Percentiles rank a stretch among this genome's conserved stretches.
Conservation (phyloP, 805 yeast genomes). For the Alloascoidea hylecoeti region DNA sequence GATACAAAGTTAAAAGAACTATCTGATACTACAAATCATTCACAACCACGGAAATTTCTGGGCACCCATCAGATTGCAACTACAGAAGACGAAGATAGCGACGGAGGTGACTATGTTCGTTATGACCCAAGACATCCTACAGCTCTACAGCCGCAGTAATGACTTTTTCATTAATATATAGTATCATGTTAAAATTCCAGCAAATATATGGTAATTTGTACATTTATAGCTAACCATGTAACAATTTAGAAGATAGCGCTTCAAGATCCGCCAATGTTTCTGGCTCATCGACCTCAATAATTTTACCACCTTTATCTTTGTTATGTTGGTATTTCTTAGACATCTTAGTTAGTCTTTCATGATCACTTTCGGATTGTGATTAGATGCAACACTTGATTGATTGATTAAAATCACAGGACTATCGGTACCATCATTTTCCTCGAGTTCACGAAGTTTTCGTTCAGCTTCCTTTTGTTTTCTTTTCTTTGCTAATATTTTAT, state of each 20-base stretch:
- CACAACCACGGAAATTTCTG: too few species aligned
- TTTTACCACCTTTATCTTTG: conserved; percentile 17
- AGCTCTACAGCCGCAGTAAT: too few species aligned
- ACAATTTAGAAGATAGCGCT: conserved; percentile 51
- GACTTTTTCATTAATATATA: too few species aligned
- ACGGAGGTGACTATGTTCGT: neutral
- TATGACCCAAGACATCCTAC: conserved; percentile 1
- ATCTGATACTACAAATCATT: too few species aligned
- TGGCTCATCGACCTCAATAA: conserved; percentile 76
- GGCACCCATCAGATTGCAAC: too few species aligned
- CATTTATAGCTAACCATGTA: too few species aligned
- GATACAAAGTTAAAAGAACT: too few species aligned
- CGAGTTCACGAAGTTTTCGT: conserved; percentile 24
- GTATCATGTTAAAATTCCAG: too few species aligned
- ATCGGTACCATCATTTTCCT: conserved; percentile 17
- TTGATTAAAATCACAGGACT: conserved; percentile 17
- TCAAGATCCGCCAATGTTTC: conserved; percentile 89
- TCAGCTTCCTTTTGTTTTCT: conserved; percentile 76
- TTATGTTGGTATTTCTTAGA: conserved; percentile 13
- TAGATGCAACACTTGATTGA: conserved; percentile 8
- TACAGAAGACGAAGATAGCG: neutral
- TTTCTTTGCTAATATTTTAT: conserved; percentile 77
- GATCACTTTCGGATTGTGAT: conserved; percentile 12
- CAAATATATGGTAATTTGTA: too few species aligned
- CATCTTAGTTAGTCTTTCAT: conserved; percentile 18